Percentiles rank a stretch among this genome's conserved stretches.
Conservation (phyloP, 208 protist genomes). For the Acanthamoeba lenticulata region DNA sequence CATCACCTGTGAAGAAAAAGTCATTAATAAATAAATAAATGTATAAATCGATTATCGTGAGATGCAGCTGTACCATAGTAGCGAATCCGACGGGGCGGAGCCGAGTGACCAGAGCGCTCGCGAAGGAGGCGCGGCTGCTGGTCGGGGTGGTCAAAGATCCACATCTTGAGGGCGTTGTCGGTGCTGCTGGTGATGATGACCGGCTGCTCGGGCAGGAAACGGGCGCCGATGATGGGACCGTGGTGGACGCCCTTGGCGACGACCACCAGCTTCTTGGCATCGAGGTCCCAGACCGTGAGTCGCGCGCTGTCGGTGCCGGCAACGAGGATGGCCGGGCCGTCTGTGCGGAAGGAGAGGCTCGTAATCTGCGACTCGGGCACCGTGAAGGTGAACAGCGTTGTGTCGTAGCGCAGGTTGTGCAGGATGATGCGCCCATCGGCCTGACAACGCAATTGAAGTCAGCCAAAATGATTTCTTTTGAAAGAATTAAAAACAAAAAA, state of each 20-base stretch:
- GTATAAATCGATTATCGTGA: too few species aligned
- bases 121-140: conserved; percentile 66
- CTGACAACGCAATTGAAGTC: not conserved
- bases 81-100: conserved; percentile 31
- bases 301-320: not conserved
- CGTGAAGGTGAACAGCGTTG: conserved; percentile 57
- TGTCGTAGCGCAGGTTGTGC: conserved; percentile 78
- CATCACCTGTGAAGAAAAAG: too few species aligned
- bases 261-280: conserved; percentile 42
- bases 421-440: conserved; percentile 72
- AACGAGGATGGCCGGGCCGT: conserved; percentile 62
- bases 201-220: conserved; percentile 76
- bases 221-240: not conserved
- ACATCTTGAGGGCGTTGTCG: conserved; percentile 76
- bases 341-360: conserved; percentile 76
- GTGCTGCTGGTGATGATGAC: conserved; percentile 73
- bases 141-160: conserved; percentile 76
- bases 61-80: too few species aligned
- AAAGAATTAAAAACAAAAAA: not conserved
- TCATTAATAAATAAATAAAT: too few species aligned
- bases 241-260: conserved; percentile 60
- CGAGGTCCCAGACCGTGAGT: conserved; percentile 79
- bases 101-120: conserved; percentile 72
- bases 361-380: conserved; percentile 68
- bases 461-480: too few species aligned